phyloP scores from a whole-genome alignment of 495 filamentous ascomycete species.

The Lasiosphaeria ovina region DNA sequence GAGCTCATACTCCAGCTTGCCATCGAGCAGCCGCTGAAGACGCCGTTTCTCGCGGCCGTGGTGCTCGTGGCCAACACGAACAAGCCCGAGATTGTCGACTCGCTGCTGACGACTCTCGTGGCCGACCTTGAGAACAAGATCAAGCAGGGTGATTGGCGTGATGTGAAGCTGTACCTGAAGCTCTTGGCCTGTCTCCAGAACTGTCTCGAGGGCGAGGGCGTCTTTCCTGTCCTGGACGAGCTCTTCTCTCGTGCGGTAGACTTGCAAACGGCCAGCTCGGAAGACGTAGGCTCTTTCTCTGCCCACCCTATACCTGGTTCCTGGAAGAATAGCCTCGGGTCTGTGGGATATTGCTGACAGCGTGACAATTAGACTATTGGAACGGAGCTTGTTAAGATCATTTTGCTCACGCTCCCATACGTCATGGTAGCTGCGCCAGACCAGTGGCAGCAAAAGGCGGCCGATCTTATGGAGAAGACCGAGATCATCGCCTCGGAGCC shows the following conservation, averaged over 20 bases:
- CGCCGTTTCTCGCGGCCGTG: constrained; percentile 83
- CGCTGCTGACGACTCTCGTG: constrained; percentile 62
- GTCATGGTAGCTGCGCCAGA: constrained; percentile 69
- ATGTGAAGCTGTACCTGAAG: constrained; percentile 85
- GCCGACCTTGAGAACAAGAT: constrained; percentile 60
- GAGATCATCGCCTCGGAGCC: constrained; percentile 85
- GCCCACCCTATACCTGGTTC: not conserved
- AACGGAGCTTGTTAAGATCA: constrained; percentile 92
- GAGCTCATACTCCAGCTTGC: constrained; percentile 71
- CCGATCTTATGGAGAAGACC: constrained; percentile 82
- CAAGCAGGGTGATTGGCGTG: constrained; percentile 74
- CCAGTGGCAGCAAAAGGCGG: constrained; percentile 64
- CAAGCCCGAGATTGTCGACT: constrained; percentile 66
- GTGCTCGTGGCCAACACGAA: constrained; percentile 71
- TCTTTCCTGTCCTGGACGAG: constrained; percentile 82
- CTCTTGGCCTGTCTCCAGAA: constrained; percentile 81
- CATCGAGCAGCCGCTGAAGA: constrained; percentile 93
- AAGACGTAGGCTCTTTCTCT: constrained; percentile 64
- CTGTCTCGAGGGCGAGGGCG: constrained; percentile 75
- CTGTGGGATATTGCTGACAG: constrained; percentile 17
- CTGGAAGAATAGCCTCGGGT: not conserved
- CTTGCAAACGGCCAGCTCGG: constrained; percentile 83
- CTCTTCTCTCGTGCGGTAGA: constrained; percentile 81
- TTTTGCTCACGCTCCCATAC: constrained; percentile 90
- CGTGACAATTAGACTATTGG: constrained; percentile 58